Conservation (phyloP, 192 early-diverging fungal genomes). For the Coemansia sp. region DNA sequence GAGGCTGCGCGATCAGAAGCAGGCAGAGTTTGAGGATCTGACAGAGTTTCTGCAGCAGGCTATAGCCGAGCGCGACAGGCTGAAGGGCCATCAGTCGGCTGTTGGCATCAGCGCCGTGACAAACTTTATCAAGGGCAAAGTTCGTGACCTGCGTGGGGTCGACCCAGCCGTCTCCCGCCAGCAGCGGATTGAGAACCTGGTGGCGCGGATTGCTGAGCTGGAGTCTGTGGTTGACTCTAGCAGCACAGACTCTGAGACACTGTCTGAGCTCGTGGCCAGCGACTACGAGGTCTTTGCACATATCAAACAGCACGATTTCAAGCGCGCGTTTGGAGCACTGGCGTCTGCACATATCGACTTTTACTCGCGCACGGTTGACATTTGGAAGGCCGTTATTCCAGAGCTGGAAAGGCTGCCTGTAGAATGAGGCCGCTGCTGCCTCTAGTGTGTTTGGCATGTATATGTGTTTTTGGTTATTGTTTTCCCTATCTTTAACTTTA, state of each 20-base stretch:
- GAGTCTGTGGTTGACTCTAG: slow-evolving; percentile 78
- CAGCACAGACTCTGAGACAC: slow-evolving; percentile 65
- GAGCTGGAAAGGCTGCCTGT: slow-evolving; percentile 69
- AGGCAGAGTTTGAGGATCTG: slow-evolving; percentile 92
- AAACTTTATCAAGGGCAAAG: slow-evolving; percentile 82
- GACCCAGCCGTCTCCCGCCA: slow-evolving; percentile 80
- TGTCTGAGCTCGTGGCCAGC: slow-evolving; percentile 75
- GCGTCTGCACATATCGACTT: slow-evolving; percentile 82
- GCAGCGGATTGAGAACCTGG: slow-evolving; percentile 75
- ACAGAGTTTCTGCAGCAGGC: slow-evolving; percentile 74
- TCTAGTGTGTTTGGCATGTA: no score
- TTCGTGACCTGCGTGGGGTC: slow-evolving; percentile 85
- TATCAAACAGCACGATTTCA: slow-evolving; percentile 81
- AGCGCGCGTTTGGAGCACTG: slow-evolving; percentile 71
- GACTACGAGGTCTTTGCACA: slow-evolving; percentile 83
- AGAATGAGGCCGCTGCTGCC: slow-evolving; percentile 14
- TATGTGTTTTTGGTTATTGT: no score
- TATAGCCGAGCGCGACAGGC: slow-evolving; percentile 69
- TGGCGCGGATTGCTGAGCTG: slow-evolving; percentile 73
- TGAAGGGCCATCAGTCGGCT: slow-evolving; percentile 61
- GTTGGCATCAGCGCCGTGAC: slow-evolving; percentile 63
- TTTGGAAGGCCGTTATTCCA: slow-evolving; percentile 87
- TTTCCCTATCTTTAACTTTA: no score
- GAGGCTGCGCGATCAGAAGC: slow-evolving; percentile 87
- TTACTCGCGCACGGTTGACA: slow-evolving; percentile 65